Conservation (phyloP, 2,329 filamentous ascomycete species). For the Podosphaera fusca region DNA sequence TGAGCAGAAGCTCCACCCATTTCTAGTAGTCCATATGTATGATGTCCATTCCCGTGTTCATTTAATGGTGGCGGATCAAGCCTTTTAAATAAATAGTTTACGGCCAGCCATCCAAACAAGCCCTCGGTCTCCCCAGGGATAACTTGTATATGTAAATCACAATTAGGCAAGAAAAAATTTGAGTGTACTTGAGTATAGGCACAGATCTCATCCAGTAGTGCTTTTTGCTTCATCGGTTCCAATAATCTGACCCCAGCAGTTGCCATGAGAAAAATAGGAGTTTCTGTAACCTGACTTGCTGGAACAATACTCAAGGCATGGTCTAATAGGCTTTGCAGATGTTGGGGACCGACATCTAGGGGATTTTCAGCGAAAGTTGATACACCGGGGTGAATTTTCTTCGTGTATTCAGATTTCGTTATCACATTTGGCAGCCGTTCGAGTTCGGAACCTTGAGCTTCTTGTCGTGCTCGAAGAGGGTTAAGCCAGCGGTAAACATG, state of each 20-base stretch:
- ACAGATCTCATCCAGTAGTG: conserved; percentile 58
- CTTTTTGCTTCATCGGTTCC: conserved; percentile 44
- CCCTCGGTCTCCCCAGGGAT: conserved; percentile 92
- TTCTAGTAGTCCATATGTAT: conserved; percentile 91
- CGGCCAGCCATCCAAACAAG: conserved; percentile 89
- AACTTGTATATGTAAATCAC: conserved; percentile 70
- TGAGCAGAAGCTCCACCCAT: conserved; percentile 97
- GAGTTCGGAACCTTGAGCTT: conserved; percentile 34
- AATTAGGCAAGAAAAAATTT: conserved; percentile 72
- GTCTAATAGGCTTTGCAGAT: conserved; percentile 56
- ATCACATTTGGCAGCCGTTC: conserved; percentile 55
- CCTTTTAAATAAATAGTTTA: conserved; percentile 81
- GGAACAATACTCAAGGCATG: conserved; percentile 67
- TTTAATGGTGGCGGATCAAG: conserved; percentile 61
- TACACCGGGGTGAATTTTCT: conserved; percentile 84
- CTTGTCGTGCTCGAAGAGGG: conserved; percentile 38
- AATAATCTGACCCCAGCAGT: conserved; percentile 88
- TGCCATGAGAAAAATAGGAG: conserved; percentile 83
- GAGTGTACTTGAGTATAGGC: conserved; percentile 57
- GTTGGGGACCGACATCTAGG: conserved; percentile 53
- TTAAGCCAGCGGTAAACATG: conserved; percentile 92
- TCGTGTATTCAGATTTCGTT: conserved; percentile 69
- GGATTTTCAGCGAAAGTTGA: conserved; percentile 71
- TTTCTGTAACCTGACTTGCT: conserved; percentile 50
- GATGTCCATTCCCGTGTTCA: conserved; percentile 64